These are phyloP conservation scores for Trametes hirsuta DNA, from an alignment of 1,284 basidiomycete species.

Conservation along the genomic window DNA sequence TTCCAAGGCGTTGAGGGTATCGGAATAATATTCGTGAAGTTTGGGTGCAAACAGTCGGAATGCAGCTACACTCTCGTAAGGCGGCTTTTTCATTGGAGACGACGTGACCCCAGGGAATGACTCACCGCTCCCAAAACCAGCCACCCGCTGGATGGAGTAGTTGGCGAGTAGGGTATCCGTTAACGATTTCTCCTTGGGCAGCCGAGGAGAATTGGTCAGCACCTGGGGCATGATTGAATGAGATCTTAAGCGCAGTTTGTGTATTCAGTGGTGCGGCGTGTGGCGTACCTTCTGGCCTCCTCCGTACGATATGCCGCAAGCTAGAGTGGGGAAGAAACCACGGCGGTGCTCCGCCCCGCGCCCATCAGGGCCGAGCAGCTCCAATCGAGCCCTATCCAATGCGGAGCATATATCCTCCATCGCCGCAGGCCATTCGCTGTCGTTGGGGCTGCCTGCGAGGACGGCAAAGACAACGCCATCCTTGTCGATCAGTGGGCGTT, in stretches of 20 bases:
- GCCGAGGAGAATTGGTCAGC: too few relatives aligned
- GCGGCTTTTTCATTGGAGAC: too few relatives aligned
- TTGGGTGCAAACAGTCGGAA: not conserved
- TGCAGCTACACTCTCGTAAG: not conserved
- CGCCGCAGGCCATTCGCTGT: not conserved
- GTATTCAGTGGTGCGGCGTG: too few relatives aligned
- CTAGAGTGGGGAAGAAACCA: not conserved
- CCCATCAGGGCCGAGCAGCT: too few relatives aligned
- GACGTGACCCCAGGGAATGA: not conserved
- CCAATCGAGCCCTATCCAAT: not conserved
- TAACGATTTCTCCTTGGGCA: not conserved
- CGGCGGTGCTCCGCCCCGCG: not conserved
- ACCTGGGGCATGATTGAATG: too few relatives aligned
- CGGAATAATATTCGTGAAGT: not conserved
- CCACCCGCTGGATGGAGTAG: not conserved
- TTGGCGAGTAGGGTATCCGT: not conserved
- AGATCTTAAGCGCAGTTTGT: too few relatives aligned
- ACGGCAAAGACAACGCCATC: not conserved
- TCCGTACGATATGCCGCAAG: not conserved
- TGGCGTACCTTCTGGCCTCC: not conserved
- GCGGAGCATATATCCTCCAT: not conserved
- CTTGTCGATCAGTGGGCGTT: too few relatives aligned
- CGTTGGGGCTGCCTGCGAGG: not conserved
- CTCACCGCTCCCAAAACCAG: not conserved
- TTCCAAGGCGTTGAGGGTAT: not conserved